A percentile compares a stretch with the other conserved stretches of the same genome.
phyloP scores from a whole-genome alignment of 352 stramenopile genomes.

The Globisporangium parvum region DNA sequence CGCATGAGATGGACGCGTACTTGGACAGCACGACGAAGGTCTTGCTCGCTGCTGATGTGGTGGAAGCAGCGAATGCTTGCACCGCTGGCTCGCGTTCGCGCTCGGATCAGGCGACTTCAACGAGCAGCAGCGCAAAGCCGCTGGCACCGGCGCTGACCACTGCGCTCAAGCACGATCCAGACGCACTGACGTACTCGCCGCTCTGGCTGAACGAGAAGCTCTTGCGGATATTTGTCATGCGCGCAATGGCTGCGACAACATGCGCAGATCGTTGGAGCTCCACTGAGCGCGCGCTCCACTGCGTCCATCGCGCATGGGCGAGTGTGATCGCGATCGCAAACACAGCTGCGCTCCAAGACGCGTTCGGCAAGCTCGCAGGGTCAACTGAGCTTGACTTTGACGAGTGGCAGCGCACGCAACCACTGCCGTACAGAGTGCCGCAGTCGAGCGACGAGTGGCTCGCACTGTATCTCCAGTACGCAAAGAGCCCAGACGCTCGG shows the following conservation, averaged over 20 bases:
- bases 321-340: conserved; percentile 37
- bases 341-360: conserved; percentile 29
- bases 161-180: conserved; percentile 4
- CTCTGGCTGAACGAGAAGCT: conserved; percentile 61
- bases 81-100: background rate
- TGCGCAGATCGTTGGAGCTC: conserved; percentile 28
- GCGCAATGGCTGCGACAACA: conserved; percentile 21
- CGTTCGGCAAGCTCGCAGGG: conserved; percentile 23
- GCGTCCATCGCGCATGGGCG: conserved; percentile 50
- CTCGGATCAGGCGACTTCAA: background rate
- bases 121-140: background rate
- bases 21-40: conserved; percentile 45
- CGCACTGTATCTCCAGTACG: conserved; percentile 39
- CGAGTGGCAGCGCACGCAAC: conserved; percentile 40
- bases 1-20: conserved; percentile 46
- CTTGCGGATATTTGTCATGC: conserved; percentile 46
- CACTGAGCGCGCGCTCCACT: conserved; percentile 27
- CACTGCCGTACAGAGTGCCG: conserved; percentile 19
- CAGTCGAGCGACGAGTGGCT: conserved; percentile 32
- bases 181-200: conserved; percentile 17
- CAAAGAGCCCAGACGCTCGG: conserved; percentile 25
- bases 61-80: conserved; percentile 1
- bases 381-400: conserved; percentile 36
- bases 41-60: conserved; percentile 30
- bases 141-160: background rate